Evolutionary conservation across 176 grass and related monocot species (phyloP).

Genomic region (Musa itinerans): DNA sequence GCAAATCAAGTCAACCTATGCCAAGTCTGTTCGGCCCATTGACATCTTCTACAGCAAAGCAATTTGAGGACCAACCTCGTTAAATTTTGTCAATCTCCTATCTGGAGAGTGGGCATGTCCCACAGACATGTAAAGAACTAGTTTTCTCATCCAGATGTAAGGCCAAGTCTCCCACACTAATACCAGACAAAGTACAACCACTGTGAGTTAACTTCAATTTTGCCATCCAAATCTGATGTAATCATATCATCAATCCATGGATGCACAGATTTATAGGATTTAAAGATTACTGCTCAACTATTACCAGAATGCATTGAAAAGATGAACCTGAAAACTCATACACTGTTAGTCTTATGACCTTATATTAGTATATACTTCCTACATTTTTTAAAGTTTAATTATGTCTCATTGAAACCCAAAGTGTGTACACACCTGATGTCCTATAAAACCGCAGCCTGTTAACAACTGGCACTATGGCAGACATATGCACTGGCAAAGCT

Average conservation of each 20-base stretch:
- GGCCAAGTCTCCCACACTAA: background rate
- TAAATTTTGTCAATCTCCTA: background rate
- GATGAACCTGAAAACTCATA: background rate
- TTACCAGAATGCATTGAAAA: background rate
- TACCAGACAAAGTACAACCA: background rate
- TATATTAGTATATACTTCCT: too few relatives aligned
- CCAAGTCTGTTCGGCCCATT: background rate
- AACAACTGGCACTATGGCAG: conserved; percentile 65
- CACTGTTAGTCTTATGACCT: background rate
- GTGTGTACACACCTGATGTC: conserved; percentile 64
- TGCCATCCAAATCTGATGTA: background rate
- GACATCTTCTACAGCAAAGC: background rate
- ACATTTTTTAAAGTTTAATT: background rate
- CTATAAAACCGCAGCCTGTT: conserved; percentile 93
- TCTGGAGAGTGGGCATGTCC: background rate
- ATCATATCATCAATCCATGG: background rate
- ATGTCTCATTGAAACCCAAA: background rate
- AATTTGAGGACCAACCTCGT: background rate
- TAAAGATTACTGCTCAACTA: background rate
- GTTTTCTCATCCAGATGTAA: background rate
- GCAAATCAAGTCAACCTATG: background rate
- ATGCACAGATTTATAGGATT: background rate
- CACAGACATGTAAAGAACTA: background rate
- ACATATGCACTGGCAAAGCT: conserved; percentile 76
- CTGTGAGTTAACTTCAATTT: background rate